Conservation (phyloP, 768 basidiomycete species). For the Crassisporium funariophilum region DNA sequence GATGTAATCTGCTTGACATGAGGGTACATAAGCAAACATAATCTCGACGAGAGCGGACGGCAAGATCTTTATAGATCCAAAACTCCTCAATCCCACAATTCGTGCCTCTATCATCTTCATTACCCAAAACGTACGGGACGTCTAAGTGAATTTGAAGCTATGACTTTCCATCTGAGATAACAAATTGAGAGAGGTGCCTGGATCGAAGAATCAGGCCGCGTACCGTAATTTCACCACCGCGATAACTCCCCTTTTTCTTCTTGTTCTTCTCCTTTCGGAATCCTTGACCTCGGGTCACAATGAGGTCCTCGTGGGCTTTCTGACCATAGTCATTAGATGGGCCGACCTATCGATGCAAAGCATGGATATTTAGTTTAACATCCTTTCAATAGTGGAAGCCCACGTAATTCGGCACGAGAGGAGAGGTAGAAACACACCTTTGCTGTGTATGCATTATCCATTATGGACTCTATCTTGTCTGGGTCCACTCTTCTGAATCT, state of each 20-base stretch:
- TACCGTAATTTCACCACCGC: conserved; percentile 94
- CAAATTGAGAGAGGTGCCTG: conserved; percentile 2
- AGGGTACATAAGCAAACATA: too few relatives aligned
- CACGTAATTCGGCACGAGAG: conserved; percentile 5
- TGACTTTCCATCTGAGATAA: conserved; percentile 68
- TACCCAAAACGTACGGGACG: background rate
- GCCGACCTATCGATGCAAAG: conserved; percentile 48
- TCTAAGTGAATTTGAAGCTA: conserved; percentile 78
- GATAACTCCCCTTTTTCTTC: conserved; percentile 95
- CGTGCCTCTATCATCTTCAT: background rate
- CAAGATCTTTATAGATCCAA: too few relatives aligned
- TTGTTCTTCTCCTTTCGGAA: conserved; percentile 99
- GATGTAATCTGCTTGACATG: too few relatives aligned
- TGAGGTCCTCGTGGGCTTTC: conserved; percentile 81
- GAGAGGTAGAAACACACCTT: conserved; percentile 51
- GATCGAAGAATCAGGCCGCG: conserved; percentile 10
- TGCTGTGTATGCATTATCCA: conserved; percentile 80
- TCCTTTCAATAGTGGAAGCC: background rate
- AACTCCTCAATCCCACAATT: background rate
- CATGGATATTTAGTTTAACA: too few relatives aligned
- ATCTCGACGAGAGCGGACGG: too few relatives aligned
- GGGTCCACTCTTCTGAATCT: conserved; percentile 81
- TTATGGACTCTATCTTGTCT: conserved; percentile 37
- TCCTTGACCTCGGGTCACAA: conserved; percentile 91
- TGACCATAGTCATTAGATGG: conserved; percentile 83